Evolutionary conservation across 129 eudicot genomes (phyloP), one percentile per base, ranked within the genome.

Genomic region (Arctium lappa): DNA sequence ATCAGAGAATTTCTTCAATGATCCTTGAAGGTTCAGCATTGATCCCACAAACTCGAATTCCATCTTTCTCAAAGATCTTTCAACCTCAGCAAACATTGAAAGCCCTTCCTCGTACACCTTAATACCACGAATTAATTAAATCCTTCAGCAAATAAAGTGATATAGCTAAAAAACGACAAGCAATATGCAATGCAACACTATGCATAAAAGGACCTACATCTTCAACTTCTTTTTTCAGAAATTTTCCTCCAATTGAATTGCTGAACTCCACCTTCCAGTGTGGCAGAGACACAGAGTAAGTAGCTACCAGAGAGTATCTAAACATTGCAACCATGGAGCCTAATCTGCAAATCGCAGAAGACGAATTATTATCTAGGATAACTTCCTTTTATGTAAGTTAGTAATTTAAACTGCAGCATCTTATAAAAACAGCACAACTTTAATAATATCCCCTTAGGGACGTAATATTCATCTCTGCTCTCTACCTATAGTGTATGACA

Each of bases 261-360:
- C 78, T 68, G 50, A 88, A 86, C 60, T 85, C 89, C 76, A 93
- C 80, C 86, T 86, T 89, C 86, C 91, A 86, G 30, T 82, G 87
- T 32, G 99, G 97, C 76, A 93, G 90, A 77, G 94, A 87, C 38
- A 95, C 94, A 12, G 94, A 83, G 74, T 95, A 93, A 22, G 90
- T 91, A 34, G 88, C 88, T 38, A 91, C 95, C 18, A 86, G 72
- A 36, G 97, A 91, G 89, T 90, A 93, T 77, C 88, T 93, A 85
- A 95, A 91, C 98, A 95, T 89, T 37, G 99, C 94, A 69, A 95
- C 97, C 97, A 93, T 91, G 74, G 97, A 86, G 34, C 99, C 97
- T 66, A 90, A 88, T 73, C 99, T 95, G 90, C 86, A 91, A 38
- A 60, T 78, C 69, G 68, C 71, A 80, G 62, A 44, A 78, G 56